These are phyloP conservation scores for Colletotrichum liriopes DNA, from an alignment of 2,329 filamentous ascomycete genomes.

Conservation along the genomic window DNA sequence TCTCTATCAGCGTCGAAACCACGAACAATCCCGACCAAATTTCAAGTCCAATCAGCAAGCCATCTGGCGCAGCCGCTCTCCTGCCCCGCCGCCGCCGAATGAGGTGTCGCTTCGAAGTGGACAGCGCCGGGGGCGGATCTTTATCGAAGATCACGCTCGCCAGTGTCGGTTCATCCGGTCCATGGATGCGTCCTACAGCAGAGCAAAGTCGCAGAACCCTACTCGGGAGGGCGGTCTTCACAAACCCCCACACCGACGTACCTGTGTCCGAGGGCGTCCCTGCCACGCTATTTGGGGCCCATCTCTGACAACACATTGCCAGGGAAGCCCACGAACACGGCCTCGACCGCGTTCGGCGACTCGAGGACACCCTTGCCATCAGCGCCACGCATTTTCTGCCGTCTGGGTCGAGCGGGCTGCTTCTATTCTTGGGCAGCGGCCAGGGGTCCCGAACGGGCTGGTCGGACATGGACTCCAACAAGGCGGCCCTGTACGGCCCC, in stretches of 20 bases:
- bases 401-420: slow-evolving; percentile 52
- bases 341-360: slow-evolving; percentile 45
- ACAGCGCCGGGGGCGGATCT: too few species aligned
- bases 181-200: slow-evolving; percentile 49
- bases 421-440: slow-evolving; percentile 52
- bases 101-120: too few species aligned
- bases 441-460: slow-evolving; percentile 45
- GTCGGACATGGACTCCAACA: slow-evolving; percentile 47
- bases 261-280: slow-evolving; percentile 41
- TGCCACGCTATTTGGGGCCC: slow-evolving; percentile 48
- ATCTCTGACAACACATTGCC: slow-evolving; percentile 52
- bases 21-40: slow-evolving; percentile 54
- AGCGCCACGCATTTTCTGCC: slow-evolving; percentile 50
- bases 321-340: slow-evolving; percentile 51
- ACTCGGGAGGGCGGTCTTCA: slow-evolving; percentile 49
- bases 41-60: slow-evolving; percentile 51
- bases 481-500: slow-evolving; percentile 53
- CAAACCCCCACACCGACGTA: slow-evolving; percentile 46
- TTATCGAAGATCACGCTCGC: too few species aligned
- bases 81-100: neutral
- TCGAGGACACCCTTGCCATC: slow-evolving; percentile 51
- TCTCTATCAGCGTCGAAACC: slow-evolving; percentile 52
- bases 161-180: slow-evolving; percentile 50
- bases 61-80: slow-evolving; percentile 52
- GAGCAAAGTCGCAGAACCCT: slow-evolving; percentile 49